phyloP scores from a whole-genome alignment of 2,329 filamentous ascomycete species.

The Furcasterigmium furcatum region DNA sequence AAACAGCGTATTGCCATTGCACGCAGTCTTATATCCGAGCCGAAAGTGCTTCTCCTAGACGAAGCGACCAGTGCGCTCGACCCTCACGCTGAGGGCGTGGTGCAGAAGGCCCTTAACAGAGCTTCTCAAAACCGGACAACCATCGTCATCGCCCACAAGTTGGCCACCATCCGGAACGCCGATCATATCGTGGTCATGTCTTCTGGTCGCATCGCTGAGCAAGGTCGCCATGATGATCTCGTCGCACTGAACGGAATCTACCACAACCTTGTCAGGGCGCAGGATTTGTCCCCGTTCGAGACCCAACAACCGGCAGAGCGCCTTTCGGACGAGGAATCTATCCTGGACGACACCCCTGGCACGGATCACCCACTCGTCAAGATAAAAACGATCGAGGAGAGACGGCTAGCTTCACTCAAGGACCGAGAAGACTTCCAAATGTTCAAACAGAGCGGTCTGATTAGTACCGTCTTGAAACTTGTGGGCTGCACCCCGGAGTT shows the following conservation, averaged over 20 bases:
- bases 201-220: slow-evolving; percentile 18
- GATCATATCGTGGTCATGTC: slow-evolving; percentile 24
- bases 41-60: slow-evolving; percentile 57
- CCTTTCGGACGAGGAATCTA: too few species aligned
- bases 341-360: too few species aligned
- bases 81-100: slow-evolving; percentile 35
- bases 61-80: slow-evolving; percentile 59
- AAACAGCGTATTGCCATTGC: slow-evolving; percentile 60
- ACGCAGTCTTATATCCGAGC: slow-evolving; percentile 31
- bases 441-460: neutral
- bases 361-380: neutral
- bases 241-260: slow-evolving; percentile 12
- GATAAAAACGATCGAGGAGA: neutral
- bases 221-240: slow-evolving; percentile 17
- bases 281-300: slow-evolving; percentile 7
- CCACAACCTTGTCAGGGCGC: slow-evolving; percentile 16
- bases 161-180: slow-evolving; percentile 18
- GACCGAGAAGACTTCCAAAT: slow-evolving; percentile 1
- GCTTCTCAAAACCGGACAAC: slow-evolving; percentile 55
- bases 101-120: slow-evolving; percentile 48
- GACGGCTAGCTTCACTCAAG: neutral
- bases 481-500: neutral
- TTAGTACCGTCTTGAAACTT: neutral
- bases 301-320: too few species aligned
- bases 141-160: slow-evolving; percentile 27